Conservation (phyloP, 1,139 yeast genomes). For the Yamadazyma epiphylla region DNA sequence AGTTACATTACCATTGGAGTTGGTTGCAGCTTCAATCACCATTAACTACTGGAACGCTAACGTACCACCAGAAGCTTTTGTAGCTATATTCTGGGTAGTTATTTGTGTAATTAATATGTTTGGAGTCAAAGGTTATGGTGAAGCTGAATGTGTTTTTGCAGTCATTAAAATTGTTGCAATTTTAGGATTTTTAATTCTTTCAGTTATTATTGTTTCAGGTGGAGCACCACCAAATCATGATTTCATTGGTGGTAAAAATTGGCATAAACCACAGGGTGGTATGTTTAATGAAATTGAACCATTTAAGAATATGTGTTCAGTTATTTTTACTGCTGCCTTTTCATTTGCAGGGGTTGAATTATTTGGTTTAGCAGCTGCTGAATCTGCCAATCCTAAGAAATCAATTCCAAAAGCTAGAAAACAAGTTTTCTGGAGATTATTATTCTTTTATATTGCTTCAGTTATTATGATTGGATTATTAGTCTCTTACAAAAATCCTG, state of each 20-base stretch:
- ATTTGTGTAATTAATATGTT: constrained; percentile 27
- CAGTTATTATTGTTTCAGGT: constrained; percentile 27
- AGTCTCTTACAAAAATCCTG: constrained; percentile 24
- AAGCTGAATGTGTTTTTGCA: constrained; percentile 29
- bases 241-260: constrained; percentile 28
- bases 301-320: constrained; percentile 77
- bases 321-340: constrained; percentile 82
- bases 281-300: constrained; percentile 25
- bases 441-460: constrained; percentile 26
- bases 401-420: constrained; percentile 32
- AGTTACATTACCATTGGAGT: constrained; percentile 34
- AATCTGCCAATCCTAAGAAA: constrained; percentile 28
- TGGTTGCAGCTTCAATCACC: constrained; percentile 37
- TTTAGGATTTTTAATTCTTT: constrained; percentile 27
- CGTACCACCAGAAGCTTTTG: constrained; percentile 28
- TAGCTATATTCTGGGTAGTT: constrained; percentile 26
- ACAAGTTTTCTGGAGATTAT: constrained; percentile 33
- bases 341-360: constrained; percentile 51
- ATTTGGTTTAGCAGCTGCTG: constrained; percentile 35
- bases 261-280: constrained; percentile 31
- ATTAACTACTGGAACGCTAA: constrained; percentile 25
- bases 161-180: constrained; percentile 29
- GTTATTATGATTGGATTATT: constrained; percentile 29
- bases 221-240: constrained; percentile 35
- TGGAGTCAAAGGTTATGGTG: constrained; percentile 37